Conservation (phyloP, 2,329 filamentous ascomycete species). For the Thelonectria discophora region DNA sequence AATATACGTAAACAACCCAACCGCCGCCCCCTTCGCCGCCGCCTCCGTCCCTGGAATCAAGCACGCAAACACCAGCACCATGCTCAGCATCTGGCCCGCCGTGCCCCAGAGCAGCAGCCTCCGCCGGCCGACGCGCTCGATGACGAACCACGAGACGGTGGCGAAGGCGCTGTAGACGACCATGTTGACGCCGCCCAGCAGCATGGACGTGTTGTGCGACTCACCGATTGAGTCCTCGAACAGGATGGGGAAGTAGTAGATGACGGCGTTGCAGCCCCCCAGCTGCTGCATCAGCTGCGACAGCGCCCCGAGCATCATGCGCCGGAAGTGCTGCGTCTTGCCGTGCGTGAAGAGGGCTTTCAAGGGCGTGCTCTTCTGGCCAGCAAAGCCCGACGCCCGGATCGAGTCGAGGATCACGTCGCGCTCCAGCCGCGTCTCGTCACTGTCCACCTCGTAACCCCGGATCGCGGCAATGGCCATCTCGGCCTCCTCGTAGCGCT, state of each 20-base stretch:
- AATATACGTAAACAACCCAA: conserved; percentile 75
- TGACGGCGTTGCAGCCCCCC: conserved; percentile 66
- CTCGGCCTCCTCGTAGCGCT: conserved; percentile 53
- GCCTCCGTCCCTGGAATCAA: conserved; percentile 72
- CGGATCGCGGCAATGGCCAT: conserved; percentile 42
- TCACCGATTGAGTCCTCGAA: conserved; percentile 50
- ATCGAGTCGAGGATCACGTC: conserved; percentile 61
- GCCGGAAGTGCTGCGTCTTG: conserved; percentile 71
- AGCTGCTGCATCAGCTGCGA: conserved; percentile 71
- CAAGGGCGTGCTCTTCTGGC: conserved; percentile 56
- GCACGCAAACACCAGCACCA: conserved; percentile 68
- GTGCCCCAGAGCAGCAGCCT: conserved; percentile 57
- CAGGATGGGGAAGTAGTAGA: conserved; percentile 69
- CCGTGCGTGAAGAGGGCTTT: conserved; percentile 67
- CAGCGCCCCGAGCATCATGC: conserved; percentile 68
- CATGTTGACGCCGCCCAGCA: conserved; percentile 61
- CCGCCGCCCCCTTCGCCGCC: conserved; percentile 72
- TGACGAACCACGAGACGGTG: conserved; percentile 63
- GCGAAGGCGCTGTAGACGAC: conserved; percentile 67
- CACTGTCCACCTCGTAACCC: conserved; percentile 58
- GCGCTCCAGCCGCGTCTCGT: conserved; percentile 66
- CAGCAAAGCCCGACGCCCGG: conserved; percentile 58
- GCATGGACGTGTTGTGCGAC: conserved; percentile 56
- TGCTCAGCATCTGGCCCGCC: conserved; percentile 60
- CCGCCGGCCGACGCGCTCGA: conserved; percentile 57